phyloP scores from a whole-genome alignment of 345 rosid genomes.

The Dipteronia sinensis region DNA sequence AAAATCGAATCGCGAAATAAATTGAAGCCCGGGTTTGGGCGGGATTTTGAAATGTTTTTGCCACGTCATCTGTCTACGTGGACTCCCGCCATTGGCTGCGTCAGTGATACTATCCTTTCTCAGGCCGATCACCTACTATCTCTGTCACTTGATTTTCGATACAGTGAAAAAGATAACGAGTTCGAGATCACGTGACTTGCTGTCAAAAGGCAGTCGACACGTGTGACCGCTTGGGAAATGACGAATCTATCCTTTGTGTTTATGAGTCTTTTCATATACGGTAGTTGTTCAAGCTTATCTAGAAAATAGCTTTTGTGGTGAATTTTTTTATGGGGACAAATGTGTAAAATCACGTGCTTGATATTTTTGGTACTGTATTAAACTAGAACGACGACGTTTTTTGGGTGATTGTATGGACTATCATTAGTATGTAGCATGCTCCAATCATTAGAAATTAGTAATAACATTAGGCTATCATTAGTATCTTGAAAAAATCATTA shows the following conservation, averaged over 20 bases:
- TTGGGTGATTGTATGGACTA: too few species aligned
- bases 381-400: too few species aligned
- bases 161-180: not conserved
- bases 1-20: conserved; percentile 12
- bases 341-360: not conserved
- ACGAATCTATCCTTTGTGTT: not conserved
- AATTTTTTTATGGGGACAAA: not conserved
- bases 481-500: too few species aligned
- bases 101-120: not conserved
- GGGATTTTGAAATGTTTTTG: conserved; percentile 49
- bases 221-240: not conserved
- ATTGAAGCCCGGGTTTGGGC: conserved; percentile 48
- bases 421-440: too few species aligned
- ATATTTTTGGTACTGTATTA: not conserved
- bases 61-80: conserved; percentile 46
- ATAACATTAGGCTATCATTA: too few species aligned
- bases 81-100: conserved; percentile 16
- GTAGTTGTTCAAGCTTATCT: not conserved
- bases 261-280: not conserved
- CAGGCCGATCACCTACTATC: not conserved
- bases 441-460: too few species aligned
- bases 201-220: not conserved
- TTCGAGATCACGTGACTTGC: not conserved
- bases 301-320: not conserved
- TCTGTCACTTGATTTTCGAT: not conserved